These are phyloP conservation scores for Gnomoniopsis sp. DNA, from an alignment of 2,329 filamentous ascomycete species.

Conservation along the genomic window DNA sequence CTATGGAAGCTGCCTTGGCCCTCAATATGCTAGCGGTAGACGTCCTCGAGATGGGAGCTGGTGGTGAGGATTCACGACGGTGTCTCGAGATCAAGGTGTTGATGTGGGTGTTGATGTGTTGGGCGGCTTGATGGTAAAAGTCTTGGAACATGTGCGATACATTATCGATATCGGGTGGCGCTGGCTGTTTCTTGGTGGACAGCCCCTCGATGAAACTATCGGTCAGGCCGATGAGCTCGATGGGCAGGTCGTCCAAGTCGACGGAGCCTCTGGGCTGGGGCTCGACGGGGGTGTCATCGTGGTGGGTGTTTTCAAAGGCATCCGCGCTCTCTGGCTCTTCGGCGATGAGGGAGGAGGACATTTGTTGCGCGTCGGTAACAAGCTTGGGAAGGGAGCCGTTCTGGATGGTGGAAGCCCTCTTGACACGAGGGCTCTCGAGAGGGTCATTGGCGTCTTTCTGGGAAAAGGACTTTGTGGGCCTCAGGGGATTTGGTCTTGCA, in stretches of 20 bases:
- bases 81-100: conserved; percentile 72
- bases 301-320: conserved; percentile 46
- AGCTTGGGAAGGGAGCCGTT: conserved; percentile 31
- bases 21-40: conserved; percentile 56
- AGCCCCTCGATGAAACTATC: conserved; percentile 94
- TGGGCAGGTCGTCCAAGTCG: conserved; percentile 84
- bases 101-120: conserved; percentile 84
- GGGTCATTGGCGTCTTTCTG: conserved; percentile 14
- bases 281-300: conserved; percentile 44
- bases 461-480: conserved; percentile 27
- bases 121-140: conserved; percentile 79
- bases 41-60: conserved; percentile 48
- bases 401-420: conserved; percentile 46
- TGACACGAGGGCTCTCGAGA: conserved; percentile 26
- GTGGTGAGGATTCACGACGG: conserved; percentile 62
- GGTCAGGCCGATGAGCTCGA: conserved; percentile 85
- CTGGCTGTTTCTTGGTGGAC: conserved; percentile 79
- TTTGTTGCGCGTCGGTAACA: conserved; percentile 3
- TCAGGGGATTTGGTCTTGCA: conserved; percentile 24
- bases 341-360: conserved; percentile 8
- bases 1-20: conserved; percentile 52
- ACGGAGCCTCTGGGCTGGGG: conserved; percentile 51
- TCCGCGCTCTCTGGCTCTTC: conserved; percentile 34
- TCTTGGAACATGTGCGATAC: conserved; percentile 89
- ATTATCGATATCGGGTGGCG: conserved; percentile 77